Evolutionary conservation across 2,329 filamentous ascomycete species (phyloP), one percentile per base, ranked within the genome.

Genomic region (Immersiporthe knoxdaviesiana): DNA sequence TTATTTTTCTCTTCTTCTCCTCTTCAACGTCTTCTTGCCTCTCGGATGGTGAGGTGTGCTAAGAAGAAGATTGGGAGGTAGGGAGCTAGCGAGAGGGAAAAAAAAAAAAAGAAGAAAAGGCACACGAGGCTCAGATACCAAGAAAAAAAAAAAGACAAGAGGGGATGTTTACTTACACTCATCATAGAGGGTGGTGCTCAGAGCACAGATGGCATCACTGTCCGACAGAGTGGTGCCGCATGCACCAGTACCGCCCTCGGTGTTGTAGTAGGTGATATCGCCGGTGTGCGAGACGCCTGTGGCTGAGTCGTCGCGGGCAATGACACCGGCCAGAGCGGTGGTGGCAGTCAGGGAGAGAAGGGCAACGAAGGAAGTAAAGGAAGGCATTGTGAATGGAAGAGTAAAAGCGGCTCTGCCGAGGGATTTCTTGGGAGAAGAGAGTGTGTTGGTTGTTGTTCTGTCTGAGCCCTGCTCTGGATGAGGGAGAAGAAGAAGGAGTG

Each of bases 261-360:
- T 64, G 35, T 68, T 68, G 61, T 68, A 68, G 6, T 6, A 68
- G 21, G 66, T 68, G 12, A 68, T 63, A 3, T 44, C 24, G 14
- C 66, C 66, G 1, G 50, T 30, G 35, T 59, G 52, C 11, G 47
- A 47, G 30, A 60, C 54, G 10, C 64, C 64, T 16, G 54, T n/a
- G 27, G 64, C 64, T 18, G 54, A 27, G 11, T 50, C 50, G 52
- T 56, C 41, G 27, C 64, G 64, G 64, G n/a, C 39, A 35, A 60
- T 27, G 39, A 58, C 39, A 39, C n/a, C 64, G 30, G 35, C 63
- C 30, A 65, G 27, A 37, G 50, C 63, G 30, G 12, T 24, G 37
- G 63, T 24, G 37, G 63, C 35, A 24, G 24, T 21, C 27, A 56
- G 35, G 14, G 63, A 32, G 12, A 39, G 30, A 3, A 58, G 16